Percentiles rank a stretch among this genome's conserved stretches.
phyloP scores from a whole-genome alignment of 352 stramenopile species.

The Pythium apleroticum region DNA sequence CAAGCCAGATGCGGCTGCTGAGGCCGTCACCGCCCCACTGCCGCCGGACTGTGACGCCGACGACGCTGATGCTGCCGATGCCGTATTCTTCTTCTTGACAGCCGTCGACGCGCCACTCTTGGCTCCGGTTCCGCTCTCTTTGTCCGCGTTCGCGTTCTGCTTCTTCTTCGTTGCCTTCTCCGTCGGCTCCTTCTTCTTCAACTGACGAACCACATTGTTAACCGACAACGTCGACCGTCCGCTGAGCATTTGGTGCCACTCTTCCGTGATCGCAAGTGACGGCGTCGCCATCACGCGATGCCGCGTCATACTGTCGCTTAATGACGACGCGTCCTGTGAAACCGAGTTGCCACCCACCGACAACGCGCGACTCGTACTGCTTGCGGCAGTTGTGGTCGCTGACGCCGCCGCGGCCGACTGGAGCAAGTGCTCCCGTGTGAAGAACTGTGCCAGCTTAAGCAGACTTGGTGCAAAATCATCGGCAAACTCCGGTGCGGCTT shows the following conservation, averaged over 20 bases:
- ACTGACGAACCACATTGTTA: conserved; percentile 77
- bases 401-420: conserved; percentile 34
- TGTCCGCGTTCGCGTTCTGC: background rate
- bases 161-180: conserved; percentile 64
- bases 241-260: conserved; percentile 74
- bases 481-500: conserved; percentile 66
- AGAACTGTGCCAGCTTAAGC: conserved; percentile 80
- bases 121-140: background rate
- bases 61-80: background rate
- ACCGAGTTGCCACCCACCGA: conserved; percentile 25
- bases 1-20: conserved; percentile 22
- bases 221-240: conserved; percentile 75
- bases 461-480: conserved; percentile 77
- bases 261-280: conserved; percentile 78
- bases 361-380: conserved; percentile 12
- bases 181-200: conserved; percentile 43
- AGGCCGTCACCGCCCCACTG: conserved; percentile 9
- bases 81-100: conserved; percentile 28
- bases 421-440: conserved; percentile 84
- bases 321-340: conserved; percentile 22
- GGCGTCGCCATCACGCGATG: conserved; percentile 89
- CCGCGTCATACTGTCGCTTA: conserved; percentile 64
- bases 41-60: conserved; percentile 4
- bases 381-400: background rate
- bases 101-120: conserved; percentile 6